phyloP scores from a whole-genome alignment of 345 rosid species.

The Camelina laxa region DNA sequence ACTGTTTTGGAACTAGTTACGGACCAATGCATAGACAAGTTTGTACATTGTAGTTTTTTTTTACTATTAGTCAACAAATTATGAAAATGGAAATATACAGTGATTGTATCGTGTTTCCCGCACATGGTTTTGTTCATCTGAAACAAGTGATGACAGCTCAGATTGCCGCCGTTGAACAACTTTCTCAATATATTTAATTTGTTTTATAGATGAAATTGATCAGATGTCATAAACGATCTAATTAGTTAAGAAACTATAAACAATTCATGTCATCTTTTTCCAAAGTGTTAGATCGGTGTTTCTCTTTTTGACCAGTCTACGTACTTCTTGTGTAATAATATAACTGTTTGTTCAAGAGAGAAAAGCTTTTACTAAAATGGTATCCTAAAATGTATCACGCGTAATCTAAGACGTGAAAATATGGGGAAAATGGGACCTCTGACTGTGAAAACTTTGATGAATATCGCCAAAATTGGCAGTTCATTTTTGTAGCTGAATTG shows the following conservation, averaged over 20 bases:
- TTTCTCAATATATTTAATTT: background rate
- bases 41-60: no score
- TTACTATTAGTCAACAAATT: no score
- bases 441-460: no score
- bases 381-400: background rate
- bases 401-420: no score
- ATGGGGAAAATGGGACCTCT: no score
- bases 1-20: background rate
- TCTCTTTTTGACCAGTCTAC: background rate
- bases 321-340: background rate
- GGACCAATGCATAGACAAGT: no score
- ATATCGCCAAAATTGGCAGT: no score
- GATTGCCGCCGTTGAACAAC: slow-evolving; percentile 16
- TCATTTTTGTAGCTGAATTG: background rate
- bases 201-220: background rate
- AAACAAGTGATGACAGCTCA: slow-evolving; percentile 22
- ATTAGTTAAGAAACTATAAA: background rate
- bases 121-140: slow-evolving; percentile 25
- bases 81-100: no score
- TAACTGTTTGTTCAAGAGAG: background rate
- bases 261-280: background rate
- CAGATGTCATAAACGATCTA: background rate
- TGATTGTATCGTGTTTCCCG: background rate
- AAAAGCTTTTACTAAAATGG: background rate
- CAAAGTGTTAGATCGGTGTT: background rate